Base-by-base conservation (phyloP, 306 rosid species). In the Quillaja saponaria region DNA sequence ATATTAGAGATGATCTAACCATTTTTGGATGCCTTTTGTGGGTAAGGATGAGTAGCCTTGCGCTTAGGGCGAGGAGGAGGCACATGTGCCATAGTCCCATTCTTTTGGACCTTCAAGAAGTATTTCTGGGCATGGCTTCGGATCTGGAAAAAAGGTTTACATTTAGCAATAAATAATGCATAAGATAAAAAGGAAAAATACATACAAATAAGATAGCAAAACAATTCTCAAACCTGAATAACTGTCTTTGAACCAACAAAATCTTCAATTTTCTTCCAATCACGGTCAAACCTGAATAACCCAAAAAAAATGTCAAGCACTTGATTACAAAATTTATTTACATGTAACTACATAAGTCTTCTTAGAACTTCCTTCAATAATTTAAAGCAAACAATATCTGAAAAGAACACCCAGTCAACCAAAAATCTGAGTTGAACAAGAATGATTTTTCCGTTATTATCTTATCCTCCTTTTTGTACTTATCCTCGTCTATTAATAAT, bases 41-140 rank as follows among this genome's bases (percentile, higher is more conserved):
- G 97, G 53, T 90, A 90, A 67, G 97, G 97, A 81, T 87, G 96
- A 57, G 94, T 33, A 40, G 97, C 96, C 82, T 85, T 90, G 74
- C 96, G 96, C 84, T 90, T 90, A 11, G 97, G 97, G 39, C 96
- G 90, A 0, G 97, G 97, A 52, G 97, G 97, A 83, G 97, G 97
- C 34, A 90, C 97, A 63, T 90, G 97, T 10, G 95, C 97, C 1
- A 76, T 37, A 7, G 96, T 78, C 55, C 94, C 96, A 55, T 82
- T 90, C 84, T 87, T 87, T 55, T 90, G 97, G 54, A 90, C 96
- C 69, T 90, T 87, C 80, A 87, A 76, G 71, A 90, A 90, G 71
- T 90, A 90, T 49, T 87, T 90, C 73, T 90, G 97, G 40, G 97
- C 96, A 64, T 90, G 97, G 76, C 96, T 90, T 49, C 97, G 76